Evolutionary conservation across 2,329 filamentous ascomycete genomes (phyloP).

Genomic region (Pseudogymnoascus sp.): DNA sequence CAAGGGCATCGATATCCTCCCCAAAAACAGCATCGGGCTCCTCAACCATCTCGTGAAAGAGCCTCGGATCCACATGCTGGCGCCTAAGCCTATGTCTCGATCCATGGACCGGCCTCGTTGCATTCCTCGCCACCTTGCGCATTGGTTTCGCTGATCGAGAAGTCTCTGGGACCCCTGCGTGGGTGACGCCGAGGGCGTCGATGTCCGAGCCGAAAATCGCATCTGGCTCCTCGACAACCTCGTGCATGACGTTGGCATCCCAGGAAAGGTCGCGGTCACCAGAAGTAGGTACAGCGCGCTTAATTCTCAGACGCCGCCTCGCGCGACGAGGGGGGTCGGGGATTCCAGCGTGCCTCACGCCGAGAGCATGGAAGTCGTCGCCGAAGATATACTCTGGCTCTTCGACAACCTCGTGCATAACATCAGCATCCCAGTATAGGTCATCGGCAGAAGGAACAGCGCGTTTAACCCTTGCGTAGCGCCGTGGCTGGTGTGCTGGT

Average conservation of each 20-base stretch:
- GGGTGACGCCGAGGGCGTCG: neutral
- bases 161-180: neutral
- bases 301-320: neutral
- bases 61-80: neutral
- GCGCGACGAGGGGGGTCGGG: neutral
- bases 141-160: neutral
- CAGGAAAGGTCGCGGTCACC: neutral
- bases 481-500: neutral
- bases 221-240: neutral
- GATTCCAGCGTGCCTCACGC: neutral
- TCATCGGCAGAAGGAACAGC: neutral
- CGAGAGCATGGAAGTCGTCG: neutral
- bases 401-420: neutral
- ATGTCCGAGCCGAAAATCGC: neutral
- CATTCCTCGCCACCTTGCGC: neutral
- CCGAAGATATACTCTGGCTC: neutral
- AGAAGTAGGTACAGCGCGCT: neutral
- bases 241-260: neutral
- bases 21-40: neutral
- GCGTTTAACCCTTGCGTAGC: neutral
- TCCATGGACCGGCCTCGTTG: neutral
- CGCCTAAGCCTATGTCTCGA: neutral
- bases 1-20: neutral
- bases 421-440: neutral
- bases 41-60: neutral